Evolutionary conservation across 371 early-diverging fungal species (phyloP), one percentile per base, ranked within the genome.

Genomic region (Mortierella sp.): DNA sequence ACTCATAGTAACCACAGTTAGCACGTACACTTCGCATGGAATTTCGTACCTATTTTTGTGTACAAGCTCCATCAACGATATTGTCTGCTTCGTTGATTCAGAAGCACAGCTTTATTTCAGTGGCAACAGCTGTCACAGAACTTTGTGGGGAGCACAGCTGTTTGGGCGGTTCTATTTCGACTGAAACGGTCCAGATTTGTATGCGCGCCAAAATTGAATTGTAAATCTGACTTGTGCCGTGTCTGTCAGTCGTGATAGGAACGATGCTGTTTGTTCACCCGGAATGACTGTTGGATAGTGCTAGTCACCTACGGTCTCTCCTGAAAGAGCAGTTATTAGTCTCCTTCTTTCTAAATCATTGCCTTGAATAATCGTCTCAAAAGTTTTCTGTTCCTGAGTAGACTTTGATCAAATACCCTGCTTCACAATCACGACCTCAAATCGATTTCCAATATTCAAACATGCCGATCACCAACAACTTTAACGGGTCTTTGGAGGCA

Each of bases 401-500:
- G 43, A 13, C 43, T 43, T 15, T 10, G 43, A 43, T 43, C 43
- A 3, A 43, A 43, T 50, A 50, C n/a, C 50, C 50, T 50, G n/a
- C 50, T 21, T 59, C 21, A 69, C 36, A 52, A 24, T 28, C 38
- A 55, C 47, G 13, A 33, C 65, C 24, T 4, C 28, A 3, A 24
- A 21, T 16, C 32, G 21, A 45, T 15, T n/a, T 24, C 41, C 33
- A 55, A 19, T 48, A 63, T 38, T 11, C 24, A 19, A 66, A 19
- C 55, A 76, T 71, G 76, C 68, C 71, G 6, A 70, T 59, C 33
- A 55, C 47, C 48, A 67, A 67, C 50, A 22, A 65, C 38, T 43
- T 58, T 58, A 70, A 57, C 55, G 67, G 70, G 45, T 67, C 79
- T 24, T 32, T 79, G 57, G 74, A 74, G 16, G 61, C 53, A 16